Evolutionary conservation across 2,329 filamentous ascomycete genomes (phyloP).

Genomic region (Cordyceps tenuipes): DNA sequence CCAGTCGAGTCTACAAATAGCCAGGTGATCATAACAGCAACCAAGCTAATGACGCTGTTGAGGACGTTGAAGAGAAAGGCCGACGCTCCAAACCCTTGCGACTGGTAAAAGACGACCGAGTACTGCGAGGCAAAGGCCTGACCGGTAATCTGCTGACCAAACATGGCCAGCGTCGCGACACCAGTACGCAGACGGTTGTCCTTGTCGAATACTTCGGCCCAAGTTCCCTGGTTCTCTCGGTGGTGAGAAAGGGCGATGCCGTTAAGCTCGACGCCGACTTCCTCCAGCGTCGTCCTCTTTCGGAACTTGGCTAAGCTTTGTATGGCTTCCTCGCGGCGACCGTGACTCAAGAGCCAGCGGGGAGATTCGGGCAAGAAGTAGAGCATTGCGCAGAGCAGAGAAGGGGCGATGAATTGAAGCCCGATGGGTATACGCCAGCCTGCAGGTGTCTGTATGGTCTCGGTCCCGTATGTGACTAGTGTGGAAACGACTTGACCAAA

Average conservation of each 20-base stretch:
- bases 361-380: constrained; percentile 36
- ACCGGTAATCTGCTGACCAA: constrained; percentile 26
- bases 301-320: constrained; percentile 25
- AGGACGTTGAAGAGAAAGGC: constrained; percentile 21
- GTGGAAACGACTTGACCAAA: constrained; percentile 21
- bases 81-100: constrained; percentile 18
- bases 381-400: constrained; percentile 26
- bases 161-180: constrained; percentile 22
- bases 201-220: constrained; percentile 18
- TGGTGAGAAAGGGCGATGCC: constrained; percentile 14
- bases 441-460: constrained; percentile 14
- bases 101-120: constrained; percentile 23
- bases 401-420: constrained; percentile 34
- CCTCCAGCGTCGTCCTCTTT: constrained; percentile 20
- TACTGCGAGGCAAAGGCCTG: constrained; percentile 24
- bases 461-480: constrained; percentile 20
- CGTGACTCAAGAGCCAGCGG: constrained; percentile 34
- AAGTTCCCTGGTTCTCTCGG: constrained; percentile 17
- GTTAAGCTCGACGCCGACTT: constrained; percentile 19
- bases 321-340: constrained; percentile 27
- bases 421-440: constrained; percentile 38
- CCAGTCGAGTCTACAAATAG: constrained; percentile 20
- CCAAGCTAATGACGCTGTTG: constrained; percentile 12
- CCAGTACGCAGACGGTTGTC: constrained; percentile 17
- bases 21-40: constrained; percentile 17